Evolutionary conservation across 495 filamentous ascomycete genomes (phyloP).

Genomic region (Choiromyces venosus): DNA sequence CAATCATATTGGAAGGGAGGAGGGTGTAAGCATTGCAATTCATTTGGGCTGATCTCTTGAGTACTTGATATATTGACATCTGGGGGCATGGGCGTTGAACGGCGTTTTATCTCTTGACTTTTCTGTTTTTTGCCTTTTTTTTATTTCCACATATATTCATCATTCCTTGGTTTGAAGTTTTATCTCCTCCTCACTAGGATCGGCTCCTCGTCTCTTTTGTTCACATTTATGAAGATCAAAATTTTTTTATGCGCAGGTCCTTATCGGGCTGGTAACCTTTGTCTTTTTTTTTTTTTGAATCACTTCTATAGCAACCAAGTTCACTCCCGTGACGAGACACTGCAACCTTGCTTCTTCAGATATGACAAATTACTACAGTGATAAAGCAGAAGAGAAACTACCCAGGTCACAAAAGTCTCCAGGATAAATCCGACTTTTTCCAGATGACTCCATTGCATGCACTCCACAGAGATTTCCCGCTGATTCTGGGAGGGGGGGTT

Average conservation of each 20-base stretch:
- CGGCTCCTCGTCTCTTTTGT: neutral
- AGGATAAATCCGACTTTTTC: neutral
- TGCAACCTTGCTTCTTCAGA: neutral
- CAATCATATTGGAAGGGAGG: conserved; percentile 32
- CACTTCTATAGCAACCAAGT: neutral
- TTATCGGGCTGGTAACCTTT: neutral
- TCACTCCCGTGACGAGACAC: neutral
- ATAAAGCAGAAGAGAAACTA: neutral
- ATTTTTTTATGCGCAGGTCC: neutral
- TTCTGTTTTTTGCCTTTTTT: neutral
- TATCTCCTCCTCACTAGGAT: neutral
- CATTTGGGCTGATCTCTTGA: conserved; percentile 18
- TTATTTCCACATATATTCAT: neutral
- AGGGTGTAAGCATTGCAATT: conserved; percentile 33
- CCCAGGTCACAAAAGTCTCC: neutral
- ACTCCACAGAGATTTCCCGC: neutral
- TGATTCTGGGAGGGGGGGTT: neutral
- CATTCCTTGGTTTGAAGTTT: neutral
- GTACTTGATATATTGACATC: neutral
- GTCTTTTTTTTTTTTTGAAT: neutral
- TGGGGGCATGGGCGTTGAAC: conserved; percentile 2
- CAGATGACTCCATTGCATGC: neutral
- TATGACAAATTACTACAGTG: neutral
- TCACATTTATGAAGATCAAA: neutral
- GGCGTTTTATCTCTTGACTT: conserved; percentile 10